Evolutionary conservation across 83 land plant species (phyloP).

Genomic region (Thuja plicata): DNA sequence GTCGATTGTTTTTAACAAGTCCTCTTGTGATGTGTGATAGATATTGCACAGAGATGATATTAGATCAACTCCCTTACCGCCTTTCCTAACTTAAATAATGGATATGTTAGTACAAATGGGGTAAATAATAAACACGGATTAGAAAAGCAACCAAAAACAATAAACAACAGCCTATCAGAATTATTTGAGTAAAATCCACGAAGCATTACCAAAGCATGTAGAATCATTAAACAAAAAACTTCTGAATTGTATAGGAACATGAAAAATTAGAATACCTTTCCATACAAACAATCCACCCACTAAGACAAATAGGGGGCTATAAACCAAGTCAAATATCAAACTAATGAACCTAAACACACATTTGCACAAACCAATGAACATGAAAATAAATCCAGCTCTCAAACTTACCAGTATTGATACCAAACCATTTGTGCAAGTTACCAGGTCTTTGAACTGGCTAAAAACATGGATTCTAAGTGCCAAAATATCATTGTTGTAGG

Average conservation of each 20-base stretch:
- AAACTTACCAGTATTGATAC: constrained; percentile 78
- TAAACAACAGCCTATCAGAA: constrained; percentile 4
- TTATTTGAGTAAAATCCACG: neutral
- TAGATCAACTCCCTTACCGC: constrained; percentile 63
- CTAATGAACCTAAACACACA: no score
- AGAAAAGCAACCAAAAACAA: neutral
- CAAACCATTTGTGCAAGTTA: constrained; percentile 89
- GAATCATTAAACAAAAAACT: constrained; percentile 55
- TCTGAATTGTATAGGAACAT: constrained; percentile 70
- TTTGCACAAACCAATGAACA: neutral
- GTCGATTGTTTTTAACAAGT: constrained; percentile 57
- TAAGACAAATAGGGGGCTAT: neutral
- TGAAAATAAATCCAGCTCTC: neutral
- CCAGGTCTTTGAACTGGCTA: constrained; percentile 76
- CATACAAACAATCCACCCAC: constrained; percentile 7
- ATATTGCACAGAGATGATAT: constrained; percentile 77
- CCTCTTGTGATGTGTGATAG: constrained; percentile 83
- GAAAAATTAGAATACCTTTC: constrained; percentile 81
- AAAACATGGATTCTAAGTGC: constrained; percentile 80
- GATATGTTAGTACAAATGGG: constrained; percentile 2
- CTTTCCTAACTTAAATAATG: constrained; percentile 53
- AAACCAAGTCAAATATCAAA: no score
- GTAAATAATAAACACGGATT: neutral
- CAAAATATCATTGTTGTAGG: no score
- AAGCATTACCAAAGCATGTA: no score